Base-by-base conservation (phyloP, 2,329 filamentous ascomycete species). In the Cercospora sp. region DNA sequence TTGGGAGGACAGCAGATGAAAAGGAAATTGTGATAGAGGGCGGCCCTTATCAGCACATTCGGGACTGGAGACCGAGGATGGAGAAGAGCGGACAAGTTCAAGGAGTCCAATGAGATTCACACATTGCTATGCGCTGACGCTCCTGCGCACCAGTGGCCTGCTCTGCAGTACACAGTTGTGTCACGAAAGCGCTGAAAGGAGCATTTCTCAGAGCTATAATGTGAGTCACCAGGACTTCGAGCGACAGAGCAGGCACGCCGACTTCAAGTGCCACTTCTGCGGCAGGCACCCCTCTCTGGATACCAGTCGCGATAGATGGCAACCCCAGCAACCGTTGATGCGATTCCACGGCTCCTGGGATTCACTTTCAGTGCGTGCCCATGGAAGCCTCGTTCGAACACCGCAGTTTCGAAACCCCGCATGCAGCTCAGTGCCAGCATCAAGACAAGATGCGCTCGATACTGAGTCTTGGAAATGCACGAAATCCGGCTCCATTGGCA, bases 21-120 rank as follows among this genome's bases (percentile, higher is more conserved):
- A 88, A 88, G 75, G 87, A 90, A 7, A 82, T 97, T 30, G 84
- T 89, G 62, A 90, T 97, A 62, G 93, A 97, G 78, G 94, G 94
- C 53, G 92, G 92, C 21, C 84, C 87, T 37, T 85, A 86, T 6
- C 86, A 88, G 61, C 91, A 86, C 68, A 85, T 94, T 57, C 82
- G 86, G 57, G 88, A 89, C 66, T 94, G 91, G 91, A 81, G 71
- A 57, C 74, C 75, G 30, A 74, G 79, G 81, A 59, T 79, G 78
- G 67, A 71, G 37, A 69, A 69, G 60, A 66, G 53, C 30, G 57
- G 65, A 28, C 49, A 65, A 26, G 53, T 45, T 55, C 59, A 66
- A 49, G 65, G 51, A 51, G 34, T 61, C 10, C 58, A 40, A 26
- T 65, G 62, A 65, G 58, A 40, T 37, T 16, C 5, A 8, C 26